These are phyloP conservation scores for Starmerella stigmatis DNA, from an alignment of 805 yeast genomes.

Conservation along the genomic window DNA sequence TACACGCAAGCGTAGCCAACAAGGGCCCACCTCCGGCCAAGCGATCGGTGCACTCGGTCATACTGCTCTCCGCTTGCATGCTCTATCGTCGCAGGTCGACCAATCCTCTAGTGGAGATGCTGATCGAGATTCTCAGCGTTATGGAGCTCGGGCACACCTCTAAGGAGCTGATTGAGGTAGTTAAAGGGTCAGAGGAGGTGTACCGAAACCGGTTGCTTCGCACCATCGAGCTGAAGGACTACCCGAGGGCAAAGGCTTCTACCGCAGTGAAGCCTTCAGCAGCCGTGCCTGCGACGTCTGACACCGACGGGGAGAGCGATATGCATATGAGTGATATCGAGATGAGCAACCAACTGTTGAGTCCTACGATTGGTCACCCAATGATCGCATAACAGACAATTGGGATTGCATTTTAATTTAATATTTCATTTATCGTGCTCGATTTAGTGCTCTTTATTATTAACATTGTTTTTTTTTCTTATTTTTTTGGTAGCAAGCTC, in stretches of 20 bases:
- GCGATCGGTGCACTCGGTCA: constrained; percentile 15
- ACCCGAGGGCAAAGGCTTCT: background rate
- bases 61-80: constrained; percentile 23
- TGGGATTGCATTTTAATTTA: no score
- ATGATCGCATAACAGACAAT: constrained; percentile 1
- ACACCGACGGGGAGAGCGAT: background rate
- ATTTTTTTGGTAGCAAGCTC: no score
- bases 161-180: constrained; percentile 13
- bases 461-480: background rate
- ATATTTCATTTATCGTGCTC: no score
- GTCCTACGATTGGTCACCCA: background rate
- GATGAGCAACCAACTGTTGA: background rate
- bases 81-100: constrained; percentile 20
- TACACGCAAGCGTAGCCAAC: constrained; percentile 10
- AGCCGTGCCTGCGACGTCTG: background rate
- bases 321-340: constrained; percentile 2
- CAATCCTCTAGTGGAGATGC: constrained; percentile 18
- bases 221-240: background rate
- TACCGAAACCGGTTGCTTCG: constrained; percentile 6
- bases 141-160: constrained; percentile 18
- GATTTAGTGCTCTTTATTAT: background rate
- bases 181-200: constrained; percentile 12
- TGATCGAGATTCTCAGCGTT: constrained; percentile 20
- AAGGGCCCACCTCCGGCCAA: constrained; percentile 8
- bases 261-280: background rate